phyloP scores from a whole-genome alignment of 345 rosid species.

The Pugionium dolabratum region DNA sequence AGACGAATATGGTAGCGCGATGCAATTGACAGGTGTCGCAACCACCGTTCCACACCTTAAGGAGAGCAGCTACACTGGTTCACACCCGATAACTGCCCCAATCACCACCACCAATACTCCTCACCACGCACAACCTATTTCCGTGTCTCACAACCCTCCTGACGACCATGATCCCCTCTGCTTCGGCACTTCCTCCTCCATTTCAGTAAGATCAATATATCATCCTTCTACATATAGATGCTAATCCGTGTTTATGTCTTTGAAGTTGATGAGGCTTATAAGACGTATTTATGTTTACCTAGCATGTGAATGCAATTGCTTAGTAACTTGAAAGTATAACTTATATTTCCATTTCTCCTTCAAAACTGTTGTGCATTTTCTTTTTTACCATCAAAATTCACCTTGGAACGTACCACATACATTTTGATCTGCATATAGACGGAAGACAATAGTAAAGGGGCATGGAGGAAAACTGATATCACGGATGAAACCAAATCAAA shows the following conservation, averaged over 20 bases:
- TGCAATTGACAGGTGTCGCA: conserved; percentile 61
- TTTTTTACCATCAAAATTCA: not conserved
- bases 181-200: conserved; percentile 1
- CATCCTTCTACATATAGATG: not conserved
- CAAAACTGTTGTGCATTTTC: too few relatives aligned
- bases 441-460: conserved; percentile 60
- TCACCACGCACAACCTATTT: conserved; percentile 33
- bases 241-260: not conserved
- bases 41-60: conserved; percentile 41
- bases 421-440: conserved; percentile 5
- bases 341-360: not conserved
- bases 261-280: not conserved
- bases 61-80: conserved; percentile 35
- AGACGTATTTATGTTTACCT: not conserved
- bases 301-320: not conserved
- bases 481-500: conserved; percentile 59
- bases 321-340: not conserved
- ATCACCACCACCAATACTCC: conserved; percentile 32
- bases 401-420: not conserved
- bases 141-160: conserved; percentile 26
- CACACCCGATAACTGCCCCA: conserved; percentile 41
- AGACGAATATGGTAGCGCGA: conserved; percentile 62
- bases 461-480: conserved; percentile 50
- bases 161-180: conserved; percentile 11
- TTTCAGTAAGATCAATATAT: conserved; percentile 14